Evolutionary conservation across 2,329 filamentous ascomycete species (phyloP).

Genomic region (Aspergillus awamori): DNA sequence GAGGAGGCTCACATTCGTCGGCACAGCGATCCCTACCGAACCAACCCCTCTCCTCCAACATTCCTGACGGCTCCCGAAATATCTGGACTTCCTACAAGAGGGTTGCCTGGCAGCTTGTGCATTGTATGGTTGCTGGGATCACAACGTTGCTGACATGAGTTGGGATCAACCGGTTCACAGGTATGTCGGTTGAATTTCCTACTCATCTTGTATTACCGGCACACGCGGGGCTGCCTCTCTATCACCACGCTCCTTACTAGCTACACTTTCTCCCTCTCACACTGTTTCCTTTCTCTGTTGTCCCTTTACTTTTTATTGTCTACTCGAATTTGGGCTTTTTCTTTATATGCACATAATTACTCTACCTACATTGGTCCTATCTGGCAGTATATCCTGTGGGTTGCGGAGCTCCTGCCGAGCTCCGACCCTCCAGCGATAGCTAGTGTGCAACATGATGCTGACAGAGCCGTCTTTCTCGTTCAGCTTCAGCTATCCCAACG

Average conservation of each 20-base stretch:
- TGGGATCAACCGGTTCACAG: constrained; percentile 51
- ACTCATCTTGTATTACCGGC: constrained; percentile 10
- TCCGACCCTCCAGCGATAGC: constrained; percentile 11
- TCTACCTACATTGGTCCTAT: not conserved
- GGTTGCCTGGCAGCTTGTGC: constrained; percentile 39
- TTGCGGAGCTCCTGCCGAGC: constrained; percentile 15
- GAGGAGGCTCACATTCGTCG: constrained; percentile 27
- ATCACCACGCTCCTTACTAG: not conserved
- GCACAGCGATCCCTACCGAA: constrained; percentile 25
- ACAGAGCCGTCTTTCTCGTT: constrained; percentile 35
- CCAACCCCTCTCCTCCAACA: constrained; percentile 28
- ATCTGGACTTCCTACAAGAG: constrained; percentile 28
- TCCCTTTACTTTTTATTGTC: not conserved
- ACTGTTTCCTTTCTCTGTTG: constrained; percentile 2
- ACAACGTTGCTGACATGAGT: constrained; percentile 48
- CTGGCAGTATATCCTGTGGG: constrained; percentile 11
- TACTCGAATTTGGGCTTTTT: not conserved
- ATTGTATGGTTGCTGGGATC: constrained; percentile 44
- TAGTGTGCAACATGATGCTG: constrained; percentile 34
- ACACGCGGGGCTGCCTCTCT: constrained; percentile 18
- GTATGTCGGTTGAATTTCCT: constrained; percentile 33
- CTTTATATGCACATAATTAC: not conserved
- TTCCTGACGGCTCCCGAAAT: constrained; percentile 30
- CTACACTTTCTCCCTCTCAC: not conserved
- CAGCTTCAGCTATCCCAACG: constrained; percentile 52